Evolutionary conservation across 2,329 filamentous ascomycete species (phyloP).

Genomic region (Stachybotrys elegans): DNA sequence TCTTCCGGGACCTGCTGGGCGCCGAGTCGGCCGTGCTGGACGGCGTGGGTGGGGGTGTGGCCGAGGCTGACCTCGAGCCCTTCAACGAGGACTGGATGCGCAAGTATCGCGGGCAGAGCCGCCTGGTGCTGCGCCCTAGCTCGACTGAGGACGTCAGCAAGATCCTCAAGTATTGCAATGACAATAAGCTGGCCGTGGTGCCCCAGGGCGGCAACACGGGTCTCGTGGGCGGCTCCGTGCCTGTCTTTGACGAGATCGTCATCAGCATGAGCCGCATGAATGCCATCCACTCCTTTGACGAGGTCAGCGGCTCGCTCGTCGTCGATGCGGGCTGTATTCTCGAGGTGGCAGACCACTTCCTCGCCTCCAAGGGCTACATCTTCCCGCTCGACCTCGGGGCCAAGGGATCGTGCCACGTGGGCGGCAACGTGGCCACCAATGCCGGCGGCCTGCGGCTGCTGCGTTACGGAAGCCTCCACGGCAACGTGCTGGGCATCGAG

Average conservation of each 20-base stretch:
- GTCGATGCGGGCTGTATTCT: slow-evolving; percentile 88
- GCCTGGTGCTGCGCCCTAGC: slow-evolving; percentile 79
- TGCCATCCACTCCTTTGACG: slow-evolving; percentile 84
- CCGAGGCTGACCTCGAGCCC: slow-evolving; percentile 73
- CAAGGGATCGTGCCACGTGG: slow-evolving; percentile 94
- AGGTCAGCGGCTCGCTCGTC: slow-evolving; percentile 84
- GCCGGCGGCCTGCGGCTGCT: slow-evolving; percentile 86
- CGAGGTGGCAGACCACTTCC: slow-evolving; percentile 79
- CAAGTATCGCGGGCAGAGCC: slow-evolving; percentile 90
- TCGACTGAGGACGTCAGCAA: slow-evolving; percentile 85
- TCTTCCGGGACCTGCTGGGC: slow-evolving; percentile 78
- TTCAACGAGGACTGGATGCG: slow-evolving; percentile 99
- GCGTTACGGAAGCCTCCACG: slow-evolving; percentile 90
- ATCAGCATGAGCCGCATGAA: slow-evolving; percentile 90
- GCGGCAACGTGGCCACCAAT: slow-evolving; percentile 93
- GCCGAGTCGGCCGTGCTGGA: slow-evolving; percentile 77
- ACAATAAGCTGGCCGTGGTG: slow-evolving; percentile 85
- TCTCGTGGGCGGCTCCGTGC: slow-evolving; percentile 89
- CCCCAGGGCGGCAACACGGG: slow-evolving; percentile 97
- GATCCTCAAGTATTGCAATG: slow-evolving; percentile 92
- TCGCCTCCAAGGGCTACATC: slow-evolving; percentile 78
- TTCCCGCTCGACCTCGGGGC: slow-evolving; percentile 97
- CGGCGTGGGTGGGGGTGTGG: slow-evolving; percentile 66
- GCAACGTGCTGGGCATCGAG: slow-evolving; percentile 86
- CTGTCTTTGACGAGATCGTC: slow-evolving; percentile 97